A percentile compares a stretch with the other conserved stretches of the same genome.
phyloP scores from a whole-genome alignment of 257 asterid species.

The Nicotiana undulata region DNA sequence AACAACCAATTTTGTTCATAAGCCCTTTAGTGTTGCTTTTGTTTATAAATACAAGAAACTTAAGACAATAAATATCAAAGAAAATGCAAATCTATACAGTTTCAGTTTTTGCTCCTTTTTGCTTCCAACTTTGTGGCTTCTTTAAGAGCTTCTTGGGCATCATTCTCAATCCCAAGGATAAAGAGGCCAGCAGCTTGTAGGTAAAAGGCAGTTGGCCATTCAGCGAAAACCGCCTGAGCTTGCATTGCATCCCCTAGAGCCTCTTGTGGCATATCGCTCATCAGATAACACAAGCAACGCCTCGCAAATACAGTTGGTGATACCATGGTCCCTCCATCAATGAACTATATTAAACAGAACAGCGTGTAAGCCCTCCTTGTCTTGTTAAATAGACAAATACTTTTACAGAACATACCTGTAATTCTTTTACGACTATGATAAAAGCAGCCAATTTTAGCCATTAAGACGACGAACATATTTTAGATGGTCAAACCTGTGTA shows the following conservation, averaged over 20 bases:
- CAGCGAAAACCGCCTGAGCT: slow-evolving; percentile 35
- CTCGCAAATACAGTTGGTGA: slow-evolving; percentile 77
- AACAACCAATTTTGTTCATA: not conserved
- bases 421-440: not conserved
- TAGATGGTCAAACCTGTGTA: slow-evolving; percentile 41
- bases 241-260: slow-evolving; percentile 40
- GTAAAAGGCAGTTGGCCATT: slow-evolving; percentile 40
- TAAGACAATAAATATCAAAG: not conserved
- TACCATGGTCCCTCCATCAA: slow-evolving; percentile 86
- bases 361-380: not conserved
- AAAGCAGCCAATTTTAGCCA: not conserved
- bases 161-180: slow-evolving; percentile 35
- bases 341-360: slow-evolving; percentile 35
- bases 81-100: slow-evolving; percentile 10
- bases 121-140: slow-evolving; percentile 37
- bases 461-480: not conserved
- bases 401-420: not conserved
- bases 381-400: not conserved
- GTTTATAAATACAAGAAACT: slow-evolving; percentile 14
- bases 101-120: slow-evolving; percentile 26
- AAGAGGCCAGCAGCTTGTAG: slow-evolving; percentile 41
- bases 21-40: slow-evolving; percentile 2
- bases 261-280: slow-evolving; percentile 32
- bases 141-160: slow-evolving; percentile 40
- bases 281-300: slow-evolving; percentile 50